Base-by-base conservation (phyloP, 2,329 filamentous ascomycete species). In the Colletotrichum navitas region DNA sequence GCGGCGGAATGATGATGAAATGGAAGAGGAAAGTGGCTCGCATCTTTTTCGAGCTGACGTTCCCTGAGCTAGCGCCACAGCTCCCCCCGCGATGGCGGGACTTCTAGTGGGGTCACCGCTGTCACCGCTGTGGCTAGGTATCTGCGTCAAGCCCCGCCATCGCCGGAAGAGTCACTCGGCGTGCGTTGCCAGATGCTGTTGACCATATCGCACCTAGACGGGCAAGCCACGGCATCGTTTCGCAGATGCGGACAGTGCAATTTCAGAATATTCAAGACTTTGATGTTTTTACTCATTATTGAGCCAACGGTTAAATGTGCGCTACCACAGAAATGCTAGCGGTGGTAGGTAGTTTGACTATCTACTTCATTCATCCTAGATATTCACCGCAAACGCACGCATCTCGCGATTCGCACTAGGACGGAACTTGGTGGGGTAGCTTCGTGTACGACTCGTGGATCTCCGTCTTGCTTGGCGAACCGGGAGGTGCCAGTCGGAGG, bases 401-500 rank as follows among this genome's bases (percentile, higher is more conserved):
- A 18, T 6, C 16, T 41, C 6, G 10, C 16, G 5, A 41, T 41
- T 16, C 14, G 1, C 8, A 39, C 36, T 39, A 14, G 36, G 36
- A 16, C 36, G 12, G 12, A 39, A 39, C 12, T 39, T 39, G 4
- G 0, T 14, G 36, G 3, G 12, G 36, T 14, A 39, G 36, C 4
- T 12, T 39, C 36, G 3, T 39, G 12, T 16, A 39, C 36, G 36
- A 39, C 36, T 16, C 12, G 12, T 12, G 12, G 2, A 39, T 39
- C 36, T 39, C 36, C 36, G 12, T 39, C 2, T 11, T 12, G 12
- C 34, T 5, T 39, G 32, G 11, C 24, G 29, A 29, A 47, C 52
- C 68, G 68, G 59, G 68, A 59, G 54, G 36, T 63, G 54, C 52
- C 54, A 63, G 45, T 68, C 59, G 59, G 68, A 63, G 68, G n/a